Percentiles rank a stretch among this genome's conserved stretches.
Evolutionary conservation across 202 grass and related monocot genomes (phyloP).

Genomic region (Elaeis oleifera): DNA sequence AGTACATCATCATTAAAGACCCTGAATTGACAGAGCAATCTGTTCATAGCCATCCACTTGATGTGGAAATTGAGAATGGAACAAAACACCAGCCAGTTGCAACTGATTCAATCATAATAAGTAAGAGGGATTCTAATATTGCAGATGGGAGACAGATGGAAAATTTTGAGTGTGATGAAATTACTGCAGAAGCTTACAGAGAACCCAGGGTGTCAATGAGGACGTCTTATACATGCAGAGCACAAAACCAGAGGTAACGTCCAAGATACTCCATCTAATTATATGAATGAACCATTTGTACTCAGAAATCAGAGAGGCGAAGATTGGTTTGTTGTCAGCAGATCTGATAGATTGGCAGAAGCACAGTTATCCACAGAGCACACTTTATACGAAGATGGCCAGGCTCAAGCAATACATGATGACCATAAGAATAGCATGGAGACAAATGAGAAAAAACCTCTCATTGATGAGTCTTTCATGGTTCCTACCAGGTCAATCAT

Average conservation of each 20-base stretch:
- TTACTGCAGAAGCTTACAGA: neutral
- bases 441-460: neutral
- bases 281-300: neutral
- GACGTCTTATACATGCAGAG: neutral
- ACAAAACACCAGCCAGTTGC: neutral
- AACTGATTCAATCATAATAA: neutral
- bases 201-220: neutral
- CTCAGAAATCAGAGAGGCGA: neutral
- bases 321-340: neutral
- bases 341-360: neutral
- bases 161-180: slow-evolving; percentile 1
- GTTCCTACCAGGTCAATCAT: neutral
- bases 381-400: neutral
- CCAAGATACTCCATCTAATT: neutral
- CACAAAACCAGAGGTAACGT: neutral
- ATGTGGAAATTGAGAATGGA: neutral
- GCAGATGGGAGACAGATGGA: neutral
- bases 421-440: neutral
- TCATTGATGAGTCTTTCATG: slow-evolving; percentile 1
- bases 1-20: neutral
- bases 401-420: neutral
- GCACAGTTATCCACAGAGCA: neutral
- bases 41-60: neutral
- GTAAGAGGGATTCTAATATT: neutral
- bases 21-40: neutral